These are phyloP conservation scores for Camellia granthamiana DNA, from an alignment of 148 eudicot genomes.

Conservation along the genomic window DNA sequence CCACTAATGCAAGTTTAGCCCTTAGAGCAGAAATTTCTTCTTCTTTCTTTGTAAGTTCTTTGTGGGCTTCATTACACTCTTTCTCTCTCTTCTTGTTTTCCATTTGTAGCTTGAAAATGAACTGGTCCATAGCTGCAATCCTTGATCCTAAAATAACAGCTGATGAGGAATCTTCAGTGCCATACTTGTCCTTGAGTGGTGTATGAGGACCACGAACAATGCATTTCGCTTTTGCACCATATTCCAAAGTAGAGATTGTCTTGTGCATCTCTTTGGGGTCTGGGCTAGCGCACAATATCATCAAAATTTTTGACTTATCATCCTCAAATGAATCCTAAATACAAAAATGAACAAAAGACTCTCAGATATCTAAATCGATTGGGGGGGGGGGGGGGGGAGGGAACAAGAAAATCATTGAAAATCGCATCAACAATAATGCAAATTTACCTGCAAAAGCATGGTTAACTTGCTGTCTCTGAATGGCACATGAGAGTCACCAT, in stretches of 20 bases:
- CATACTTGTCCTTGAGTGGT: constrained; percentile 54
- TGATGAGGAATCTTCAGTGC: constrained; percentile 64
- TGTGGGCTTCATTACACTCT: constrained; percentile 76
- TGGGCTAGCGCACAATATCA: constrained; percentile 95
- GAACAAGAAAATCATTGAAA: neutral
- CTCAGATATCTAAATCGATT: neutral
- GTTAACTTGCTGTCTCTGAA: constrained; percentile 98
- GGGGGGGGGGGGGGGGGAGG: too few species aligned
- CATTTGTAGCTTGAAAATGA: constrained; percentile 72
- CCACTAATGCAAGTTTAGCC: constrained; percentile 53
- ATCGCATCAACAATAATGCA: neutral
- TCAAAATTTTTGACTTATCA: constrained; percentile 86
- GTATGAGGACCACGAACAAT: constrained; percentile 89
- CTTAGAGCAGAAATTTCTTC: constrained; percentile 69
- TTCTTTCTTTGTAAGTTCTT: constrained; percentile 71
- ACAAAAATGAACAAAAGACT: neutral
- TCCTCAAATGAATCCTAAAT: constrained; percentile 94
- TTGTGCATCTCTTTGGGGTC: constrained; percentile 95
- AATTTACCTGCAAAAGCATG: constrained; percentile 89
- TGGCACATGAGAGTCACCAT: constrained; percentile 96
- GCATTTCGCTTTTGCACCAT: constrained; percentile 98
- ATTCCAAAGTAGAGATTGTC: constrained; percentile 84
- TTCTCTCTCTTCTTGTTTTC: constrained; percentile 80
- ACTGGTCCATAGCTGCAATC: constrained; percentile 87
- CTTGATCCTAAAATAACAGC: constrained; percentile 69